phyloP scores from a whole-genome alignment of 2,329 filamentous ascomycete species.

The Neonectria faginata region DNA sequence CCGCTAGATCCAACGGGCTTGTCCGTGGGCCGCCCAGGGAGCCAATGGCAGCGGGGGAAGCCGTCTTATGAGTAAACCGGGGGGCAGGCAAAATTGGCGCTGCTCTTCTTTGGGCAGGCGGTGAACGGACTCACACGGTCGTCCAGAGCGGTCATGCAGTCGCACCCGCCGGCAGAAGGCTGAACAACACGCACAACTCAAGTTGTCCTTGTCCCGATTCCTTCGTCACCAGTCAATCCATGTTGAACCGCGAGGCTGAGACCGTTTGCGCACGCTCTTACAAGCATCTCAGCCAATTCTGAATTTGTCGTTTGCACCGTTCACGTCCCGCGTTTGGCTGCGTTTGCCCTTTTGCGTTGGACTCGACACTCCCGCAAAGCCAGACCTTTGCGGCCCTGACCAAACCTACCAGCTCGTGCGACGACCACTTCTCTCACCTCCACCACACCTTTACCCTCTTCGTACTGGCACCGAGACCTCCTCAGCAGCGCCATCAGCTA shows the following conservation, averaged over 20 bases:
- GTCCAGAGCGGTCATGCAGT: conserved; percentile 40
- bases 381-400: conserved; percentile 7
- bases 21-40: neutral
- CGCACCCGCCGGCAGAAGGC: conserved; percentile 27
- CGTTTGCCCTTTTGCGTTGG: conserved; percentile 7
- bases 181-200: conserved; percentile 33
- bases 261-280: conserved; percentile 15
- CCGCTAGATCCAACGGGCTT: neutral
- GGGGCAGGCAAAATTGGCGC: conserved; percentile 33
- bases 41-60: conserved; percentile 2
- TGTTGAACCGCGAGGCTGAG: conserved; percentile 11
- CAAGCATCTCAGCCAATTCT: conserved; percentile 1
- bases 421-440: conserved; percentile 9
- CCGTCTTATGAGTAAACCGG: conserved; percentile 17
- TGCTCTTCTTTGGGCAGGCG: conserved; percentile 40
- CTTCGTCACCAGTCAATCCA: conserved; percentile 4
- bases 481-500: neutral
- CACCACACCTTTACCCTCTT: conserved; percentile 9
- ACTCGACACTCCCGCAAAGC: conserved; percentile 13
- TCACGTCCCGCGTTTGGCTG: conserved; percentile 4
- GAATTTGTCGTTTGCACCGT: neutral
- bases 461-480: neutral
- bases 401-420: conserved; percentile 13
- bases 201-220: conserved; percentile 20
- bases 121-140: conserved; percentile 34